These are phyloP conservation scores for Hemileia vastatrix DNA, from an alignment of 1,284 basidiomycete genomes.

Conservation along the genomic window DNA sequence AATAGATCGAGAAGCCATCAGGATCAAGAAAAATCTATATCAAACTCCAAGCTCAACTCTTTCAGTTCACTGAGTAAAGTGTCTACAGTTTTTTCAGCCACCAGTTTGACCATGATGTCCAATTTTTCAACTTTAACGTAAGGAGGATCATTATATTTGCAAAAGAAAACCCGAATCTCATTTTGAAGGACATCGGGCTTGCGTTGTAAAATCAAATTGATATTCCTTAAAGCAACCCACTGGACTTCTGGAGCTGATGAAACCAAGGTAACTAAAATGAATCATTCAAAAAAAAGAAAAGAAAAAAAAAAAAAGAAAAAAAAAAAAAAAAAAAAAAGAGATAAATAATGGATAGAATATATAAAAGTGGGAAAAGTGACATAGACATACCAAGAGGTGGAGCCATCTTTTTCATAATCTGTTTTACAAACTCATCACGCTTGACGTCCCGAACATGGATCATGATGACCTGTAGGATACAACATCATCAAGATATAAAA, in stretches of 20 bases:
- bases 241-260: conserved; percentile 97
- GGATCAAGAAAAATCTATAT: conserved; percentile 4
- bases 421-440: conserved; percentile 75
- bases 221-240: conserved; percentile 94
- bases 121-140: conserved; percentile 98
- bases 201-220: conserved; percentile 90
- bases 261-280: conserved; percentile 65
- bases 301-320: background rate
- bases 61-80: conserved; percentile 91
- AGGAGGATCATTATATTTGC: conserved; percentile 99
- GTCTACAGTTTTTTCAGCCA: conserved; percentile 76
- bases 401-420: conserved; percentile 90
- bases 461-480: conserved; percentile 96
- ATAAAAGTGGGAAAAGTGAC: background rate
- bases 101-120: conserved; percentile 97
- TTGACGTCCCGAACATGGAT: conserved; percentile 79
- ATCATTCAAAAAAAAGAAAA: background rate
- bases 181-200: conserved; percentile 84
- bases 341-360: background rate
- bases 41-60: conserved; percentile 54
- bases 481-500: background rate
- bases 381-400: conserved; percentile 61
- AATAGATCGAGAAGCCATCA: no score
- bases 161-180: conserved; percentile 98
- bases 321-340: conserved; percentile 1